Base-by-base conservation (phyloP, 768 basidiomycete species). In the Mycena vitilis region DNA sequence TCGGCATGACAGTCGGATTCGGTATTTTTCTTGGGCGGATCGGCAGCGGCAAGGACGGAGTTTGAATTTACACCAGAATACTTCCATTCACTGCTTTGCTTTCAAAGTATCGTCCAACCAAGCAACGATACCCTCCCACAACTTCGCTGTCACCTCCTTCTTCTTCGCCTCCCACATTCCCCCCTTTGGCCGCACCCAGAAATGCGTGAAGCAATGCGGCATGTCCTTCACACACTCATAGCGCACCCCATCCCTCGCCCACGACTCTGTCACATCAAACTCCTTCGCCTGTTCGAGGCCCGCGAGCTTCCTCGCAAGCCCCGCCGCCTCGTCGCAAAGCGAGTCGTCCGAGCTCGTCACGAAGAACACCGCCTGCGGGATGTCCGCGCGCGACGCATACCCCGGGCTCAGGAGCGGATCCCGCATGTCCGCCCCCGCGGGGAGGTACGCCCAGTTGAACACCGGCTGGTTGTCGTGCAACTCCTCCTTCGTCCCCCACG, bases 361-460 rank as follows among this genome's bases (percentile, higher is more conserved):
- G 20, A 54, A 54, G 38, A 54, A 54, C n/a, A 54, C 53, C 53
- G 37, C 36, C 53, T 38, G 53, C 53, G 53, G 18, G n/a, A 54
- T 54, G 12, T 22, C 53, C 20, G n/a, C 20, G 9, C 53, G 53
- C 12, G 23, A 30, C 10, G 51, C 23, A 30, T 16, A 45, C 44
- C 44, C 44, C 44, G 44, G 44, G 16, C 44, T 45, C 44, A 45
- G 18, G 1, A 45, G 44, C 44, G 44, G 44, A 45, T 45, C 16
- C 16, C 13, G 44, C 44, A 45, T 45, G 25, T 52, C 25, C 25
- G 13, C 23, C 7, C 51, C 51, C 51, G 13, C 51, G 25, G 25
- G 51, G 13, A 25, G 25, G 25, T 30, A 52, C 44, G 44, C 44
- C 44, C 44, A 45, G 18, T 45, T 20, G 44, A 45, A 45, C 44